phyloP scores from a whole-genome alignment of 1,139 yeast genomes.

The Kurtzmaniella quercitrusa region DNA sequence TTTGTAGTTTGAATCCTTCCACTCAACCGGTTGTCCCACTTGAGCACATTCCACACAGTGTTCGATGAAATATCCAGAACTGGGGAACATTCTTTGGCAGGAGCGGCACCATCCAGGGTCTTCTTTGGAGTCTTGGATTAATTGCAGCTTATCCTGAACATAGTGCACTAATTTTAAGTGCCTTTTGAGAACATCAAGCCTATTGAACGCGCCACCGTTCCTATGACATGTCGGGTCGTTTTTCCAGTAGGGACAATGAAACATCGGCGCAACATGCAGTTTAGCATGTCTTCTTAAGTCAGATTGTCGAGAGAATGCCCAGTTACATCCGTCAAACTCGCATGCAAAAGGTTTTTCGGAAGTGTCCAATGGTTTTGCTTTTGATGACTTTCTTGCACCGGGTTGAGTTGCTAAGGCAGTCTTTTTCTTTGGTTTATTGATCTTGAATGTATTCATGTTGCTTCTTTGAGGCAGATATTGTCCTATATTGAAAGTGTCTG shows the following conservation, averaged over 20 bases:
- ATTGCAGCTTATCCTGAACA: conserved; percentile 43
- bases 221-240: conserved; percentile 66
- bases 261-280: conserved; percentile 61
- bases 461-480: conserved; percentile 5
- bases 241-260: conserved; percentile 70
- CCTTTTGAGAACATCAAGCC: conserved; percentile 67
- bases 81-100: conserved; percentile 56
- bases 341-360: conserved; percentile 48
- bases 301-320: conserved; percentile 66
- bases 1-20: conserved; percentile 14
- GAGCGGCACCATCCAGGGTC: conserved; percentile 65
- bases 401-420: not conserved
- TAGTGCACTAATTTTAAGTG: conserved; percentile 66
- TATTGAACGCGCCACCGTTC: conserved; percentile 66
- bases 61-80: conserved; percentile 56
- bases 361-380: conserved; percentile 7
- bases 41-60: conserved; percentile 66
- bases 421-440: conserved; percentile 10
- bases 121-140: conserved; percentile 20
- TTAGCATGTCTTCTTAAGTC: conserved; percentile 64
- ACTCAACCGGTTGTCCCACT: conserved; percentile 23
- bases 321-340: conserved; percentile 49
- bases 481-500: not conserved
- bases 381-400: not conserved
- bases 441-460: conserved; percentile 8